A percentile compares a stretch with the other conserved stretches of the same genome.
phyloP scores from a whole-genome alignment of 495 filamentous ascomycete genomes.

The Annulohypoxylon moriforme region DNA sequence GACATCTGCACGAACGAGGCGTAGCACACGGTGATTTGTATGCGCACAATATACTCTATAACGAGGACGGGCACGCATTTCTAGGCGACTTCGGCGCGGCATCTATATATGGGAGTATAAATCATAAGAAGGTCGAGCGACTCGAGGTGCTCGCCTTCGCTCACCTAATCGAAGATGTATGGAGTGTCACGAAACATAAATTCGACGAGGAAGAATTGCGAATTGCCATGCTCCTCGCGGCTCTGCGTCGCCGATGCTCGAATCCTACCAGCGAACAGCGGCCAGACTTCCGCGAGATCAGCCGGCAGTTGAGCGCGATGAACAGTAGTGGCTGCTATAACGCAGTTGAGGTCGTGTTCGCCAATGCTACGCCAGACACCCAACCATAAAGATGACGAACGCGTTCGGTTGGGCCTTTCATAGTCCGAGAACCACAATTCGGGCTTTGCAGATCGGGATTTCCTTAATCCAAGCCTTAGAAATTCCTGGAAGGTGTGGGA shows the following conservation, averaged over 20 bases:
- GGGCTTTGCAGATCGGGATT: slow-evolving; percentile 40
- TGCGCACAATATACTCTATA: slow-evolving; percentile 59
- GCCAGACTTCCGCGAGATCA: slow-evolving; percentile 38
- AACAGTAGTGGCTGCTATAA: slow-evolving; percentile 25
- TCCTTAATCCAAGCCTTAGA: slow-evolving; percentile 14
- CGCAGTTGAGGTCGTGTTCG: slow-evolving; percentile 17
- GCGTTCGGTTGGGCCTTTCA: slow-evolving; percentile 14
- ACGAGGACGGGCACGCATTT: slow-evolving; percentile 53
- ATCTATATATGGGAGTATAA: slow-evolving; percentile 51
- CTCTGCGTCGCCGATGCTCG: slow-evolving; percentile 36
- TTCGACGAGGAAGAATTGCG: slow-evolving; percentile 41
- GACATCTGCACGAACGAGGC: slow-evolving; percentile 55
- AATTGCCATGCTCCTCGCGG: slow-evolving; percentile 31
- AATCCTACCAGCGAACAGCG: slow-evolving; percentile 23
- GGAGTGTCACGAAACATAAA: slow-evolving; percentile 42
- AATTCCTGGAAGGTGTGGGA: background rate
- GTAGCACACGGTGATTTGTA: slow-evolving; percentile 59
- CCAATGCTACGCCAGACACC: slow-evolving; percentile 24
- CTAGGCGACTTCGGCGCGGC: slow-evolving; percentile 59
- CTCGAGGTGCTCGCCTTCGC: slow-evolving; percentile 61
- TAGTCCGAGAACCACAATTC: slow-evolving; percentile 20
- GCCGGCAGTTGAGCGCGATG: slow-evolving; percentile 39
- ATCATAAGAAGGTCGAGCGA: slow-evolving; percentile 48
- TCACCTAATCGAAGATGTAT: slow-evolving; percentile 56
- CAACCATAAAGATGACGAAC: background rate